Evolutionary conservation across 2,329 filamentous ascomycete genomes (phyloP).

Genomic region (Didymella glomerata): DNA sequence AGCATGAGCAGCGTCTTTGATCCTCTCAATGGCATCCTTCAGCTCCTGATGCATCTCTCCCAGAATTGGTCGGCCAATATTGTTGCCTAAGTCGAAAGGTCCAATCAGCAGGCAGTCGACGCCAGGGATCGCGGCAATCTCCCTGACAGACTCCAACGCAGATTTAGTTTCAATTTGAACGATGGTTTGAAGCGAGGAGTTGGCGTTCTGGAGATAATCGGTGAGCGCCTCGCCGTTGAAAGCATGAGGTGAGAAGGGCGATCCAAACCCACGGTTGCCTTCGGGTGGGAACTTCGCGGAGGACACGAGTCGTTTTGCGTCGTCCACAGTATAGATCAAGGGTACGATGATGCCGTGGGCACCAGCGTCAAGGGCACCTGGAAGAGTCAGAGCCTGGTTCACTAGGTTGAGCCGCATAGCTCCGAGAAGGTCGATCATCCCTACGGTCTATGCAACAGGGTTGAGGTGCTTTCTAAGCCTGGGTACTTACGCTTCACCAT

Average conservation of each 20-base stretch:
- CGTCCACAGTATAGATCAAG: constrained; percentile 61
- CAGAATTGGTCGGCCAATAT: constrained; percentile 63
- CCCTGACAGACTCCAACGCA: constrained; percentile 52
- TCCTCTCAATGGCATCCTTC: constrained; percentile 60
- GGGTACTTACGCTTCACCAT: constrained; percentile 64
- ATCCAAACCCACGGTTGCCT: constrained; percentile 65
- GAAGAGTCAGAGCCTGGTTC: not conserved
- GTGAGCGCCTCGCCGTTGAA: constrained; percentile 53
- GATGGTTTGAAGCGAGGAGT: constrained; percentile 61
- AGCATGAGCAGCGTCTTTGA: constrained; percentile 61
- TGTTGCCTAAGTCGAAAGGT: constrained; percentile 66
- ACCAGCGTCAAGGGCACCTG: constrained; percentile 65
- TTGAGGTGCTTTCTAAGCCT: not conserved
- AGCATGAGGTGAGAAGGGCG: constrained; percentile 61
- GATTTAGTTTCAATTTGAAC: constrained; percentile 58
- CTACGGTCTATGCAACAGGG: not conserved
- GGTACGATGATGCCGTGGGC: constrained; percentile 67
- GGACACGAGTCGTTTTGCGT: constrained; percentile 61
- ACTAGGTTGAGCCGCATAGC: not conserved
- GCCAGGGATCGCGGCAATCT: constrained; percentile 62
- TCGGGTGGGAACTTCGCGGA: constrained; percentile 65
- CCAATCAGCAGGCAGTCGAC: constrained; percentile 64
- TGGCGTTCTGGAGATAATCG: constrained; percentile 65
- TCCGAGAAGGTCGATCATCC: not conserved
- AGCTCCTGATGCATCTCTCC: constrained; percentile 60